Evolutionary conservation across 2,329 filamentous ascomycete species (phyloP).

Genomic region (Aspergillus sp.): DNA sequence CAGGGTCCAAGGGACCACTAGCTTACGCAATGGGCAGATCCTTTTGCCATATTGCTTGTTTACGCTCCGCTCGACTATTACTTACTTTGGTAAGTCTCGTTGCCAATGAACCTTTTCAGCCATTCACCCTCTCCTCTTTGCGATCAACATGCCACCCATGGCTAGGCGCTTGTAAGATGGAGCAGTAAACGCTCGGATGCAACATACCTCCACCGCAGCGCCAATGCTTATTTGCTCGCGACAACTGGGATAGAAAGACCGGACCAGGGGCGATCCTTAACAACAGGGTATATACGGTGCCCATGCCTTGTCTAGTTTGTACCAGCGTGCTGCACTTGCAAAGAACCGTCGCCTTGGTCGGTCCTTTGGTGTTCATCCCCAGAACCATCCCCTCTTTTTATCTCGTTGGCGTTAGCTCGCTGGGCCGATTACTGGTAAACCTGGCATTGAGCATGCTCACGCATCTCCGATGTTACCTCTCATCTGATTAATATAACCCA

Average conservation of each 20-base stretch:
- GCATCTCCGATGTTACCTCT: slow-evolving; percentile 14
- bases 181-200: slow-evolving; percentile 10
- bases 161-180: slow-evolving; percentile 9
- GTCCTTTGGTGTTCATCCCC: neutral
- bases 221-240: slow-evolving; percentile 12
- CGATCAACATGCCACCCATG: slow-evolving; percentile 18
- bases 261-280: slow-evolving; percentile 19
- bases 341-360: neutral
- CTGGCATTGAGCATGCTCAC: slow-evolving; percentile 12
- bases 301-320: neutral
- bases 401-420: neutral
- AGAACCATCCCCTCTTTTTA: slow-evolving; percentile 1
- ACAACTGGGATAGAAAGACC: slow-evolving; percentile 6
- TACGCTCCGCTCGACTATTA: slow-evolving; percentile 4
- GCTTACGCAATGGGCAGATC: slow-evolving; percentile 26
- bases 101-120: neutral
- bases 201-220: slow-evolving; percentile 10
- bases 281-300: slow-evolving; percentile 9
- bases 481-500: slow-evolving; percentile 4
- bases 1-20: slow-evolving; percentile 21
- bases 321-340: neutral
- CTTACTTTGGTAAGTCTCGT: slow-evolving; percentile 6
- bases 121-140: slow-evolving; percentile 12
- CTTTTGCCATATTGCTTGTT: slow-evolving; percentile 11
- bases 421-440: neutral